Conservation (phyloP, 306 rosid genomes). For the Vigna angularis region DNA sequence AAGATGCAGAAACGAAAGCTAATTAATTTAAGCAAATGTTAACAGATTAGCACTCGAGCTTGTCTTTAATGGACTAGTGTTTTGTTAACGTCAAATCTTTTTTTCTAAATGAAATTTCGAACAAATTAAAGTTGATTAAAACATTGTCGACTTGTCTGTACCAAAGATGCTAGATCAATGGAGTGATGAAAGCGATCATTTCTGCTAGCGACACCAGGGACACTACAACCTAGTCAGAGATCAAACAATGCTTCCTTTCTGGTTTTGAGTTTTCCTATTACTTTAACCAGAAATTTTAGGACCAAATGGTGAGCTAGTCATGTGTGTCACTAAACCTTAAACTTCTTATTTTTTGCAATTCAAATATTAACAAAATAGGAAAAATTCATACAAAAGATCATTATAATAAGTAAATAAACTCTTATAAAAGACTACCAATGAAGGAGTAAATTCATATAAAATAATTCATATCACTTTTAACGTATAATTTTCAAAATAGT, state of each 20-base stretch:
- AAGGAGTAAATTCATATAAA: no score
- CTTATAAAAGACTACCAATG: no score
- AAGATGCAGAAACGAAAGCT: no score
- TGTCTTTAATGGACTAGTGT: neutral
- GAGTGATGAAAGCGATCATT: neutral
- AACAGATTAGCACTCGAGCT: neutral
- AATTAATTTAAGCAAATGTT: no score
- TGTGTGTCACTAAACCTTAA: neutral
- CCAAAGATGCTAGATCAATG: neutral
- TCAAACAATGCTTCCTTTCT: neutral
- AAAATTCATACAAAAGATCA: no score
- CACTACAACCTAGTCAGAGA: neutral
- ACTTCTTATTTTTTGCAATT: no score
- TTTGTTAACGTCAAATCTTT: neutral
- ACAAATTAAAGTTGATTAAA: neutral
- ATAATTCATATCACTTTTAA: no score
- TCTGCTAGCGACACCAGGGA: neutral
- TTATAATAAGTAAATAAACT: no score
- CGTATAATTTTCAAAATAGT: no score
- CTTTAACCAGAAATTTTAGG: neutral
- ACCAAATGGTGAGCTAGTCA: neutral
- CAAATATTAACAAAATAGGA: no score
- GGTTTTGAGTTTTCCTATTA: neutral
- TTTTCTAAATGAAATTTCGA: neutral
- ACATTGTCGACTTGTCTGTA: neutral